Evolutionary conservation across 2,329 filamentous ascomycete genomes (phyloP), one percentile per base, ranked within the genome.

Genomic region (Penicillium digitatum): DNA sequence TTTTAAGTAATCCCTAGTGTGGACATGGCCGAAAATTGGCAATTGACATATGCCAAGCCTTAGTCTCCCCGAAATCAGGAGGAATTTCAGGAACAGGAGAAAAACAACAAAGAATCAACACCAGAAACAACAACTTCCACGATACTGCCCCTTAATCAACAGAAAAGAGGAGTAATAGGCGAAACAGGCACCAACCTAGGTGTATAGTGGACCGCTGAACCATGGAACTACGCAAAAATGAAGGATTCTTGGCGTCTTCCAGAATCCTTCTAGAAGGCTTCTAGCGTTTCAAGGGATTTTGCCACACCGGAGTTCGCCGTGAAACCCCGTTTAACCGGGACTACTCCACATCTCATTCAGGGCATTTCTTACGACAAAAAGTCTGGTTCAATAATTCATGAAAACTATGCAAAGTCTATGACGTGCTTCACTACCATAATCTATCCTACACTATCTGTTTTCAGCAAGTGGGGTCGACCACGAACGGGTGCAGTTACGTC

Each of bases 231-330:
- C 9, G 26, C 38, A n/a, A 50, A 34, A 54, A 32, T n/a, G n/a
- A 3, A 24, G 51, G 32, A 46, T 65, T 66, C 61, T 69, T 56
- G 62, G 65, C 49, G 63, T 52, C 38, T 71, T 71, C 68, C 42
- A 62, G 60, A 68, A 66, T 47, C 29, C 40, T 72, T 72, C 69
- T 64, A 52, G 66, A 71, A 69, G 51, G 42, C 43, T 69, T 71
- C 68, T 70, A 66, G 69, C 54, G 62, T 34, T 32, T 32, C 24
- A 4, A 29, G 24, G 12, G 8, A 14, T 37, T 51, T 56, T 38
- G 61, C 57, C 56, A 58, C 49, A 42, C 51, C 54, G 48, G 53
- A 55, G 32, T 52, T 57, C 29, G 29, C 44, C 54, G 52, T 52
- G 9, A 27, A 7, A 7, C 46, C 29, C 16, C 12, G 29, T 37